Base-by-base conservation (phyloP, 1,284 basidiomycete genomes). In the Trichosporon sp. region DNA sequence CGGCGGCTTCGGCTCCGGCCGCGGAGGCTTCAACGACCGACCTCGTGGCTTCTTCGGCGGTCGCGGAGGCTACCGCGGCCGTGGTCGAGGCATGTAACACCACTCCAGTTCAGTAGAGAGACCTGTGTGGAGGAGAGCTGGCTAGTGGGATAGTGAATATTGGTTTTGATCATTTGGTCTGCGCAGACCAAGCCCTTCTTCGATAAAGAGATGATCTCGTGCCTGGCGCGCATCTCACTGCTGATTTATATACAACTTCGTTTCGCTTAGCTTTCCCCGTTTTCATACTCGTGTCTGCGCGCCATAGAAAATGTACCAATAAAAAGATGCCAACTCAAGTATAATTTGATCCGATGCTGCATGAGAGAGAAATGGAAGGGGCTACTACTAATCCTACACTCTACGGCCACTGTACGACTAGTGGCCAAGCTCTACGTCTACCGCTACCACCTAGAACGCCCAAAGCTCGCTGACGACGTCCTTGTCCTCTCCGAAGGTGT, bases 41-140 rank as follows among this genome's bases (percentile, higher is more conserved):
- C 49, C 49, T n/a, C 57, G 65, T 9, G 65, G 64, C 3, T 65
- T 49, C 29, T 61, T 33, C 31, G 52, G 62, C 27, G 58, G 65
- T 19, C 54, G 66, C 23, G 60, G 66, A 3, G 62, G 59, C 19
- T 65, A 62, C 31, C 64, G 67, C 13, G 64, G 67, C 16, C 64
- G 67, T 3, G 67, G 67, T 21, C 59, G 67, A 4, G 63, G 63
- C 27, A 65, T 68, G 66, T 65, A 40, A 63, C 27, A 56, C 13
- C n/a, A n/a, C 6, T 32, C 19, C 10, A 46, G 4, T 21, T 21
- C 14, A 21, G 19, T 32, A 32, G 14, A 40, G 44, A 36, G 36
- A 46, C 37, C 6, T 10, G 16, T 10, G 31, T 31, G 49, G 16
- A 14, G 14, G 52, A 11, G 29, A 27, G 21, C 32, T 13, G 58